These are phyloP conservation scores for Pleodorina starrii DNA, from an alignment of 139 green algal genomes.

Conservation along the genomic window DNA sequence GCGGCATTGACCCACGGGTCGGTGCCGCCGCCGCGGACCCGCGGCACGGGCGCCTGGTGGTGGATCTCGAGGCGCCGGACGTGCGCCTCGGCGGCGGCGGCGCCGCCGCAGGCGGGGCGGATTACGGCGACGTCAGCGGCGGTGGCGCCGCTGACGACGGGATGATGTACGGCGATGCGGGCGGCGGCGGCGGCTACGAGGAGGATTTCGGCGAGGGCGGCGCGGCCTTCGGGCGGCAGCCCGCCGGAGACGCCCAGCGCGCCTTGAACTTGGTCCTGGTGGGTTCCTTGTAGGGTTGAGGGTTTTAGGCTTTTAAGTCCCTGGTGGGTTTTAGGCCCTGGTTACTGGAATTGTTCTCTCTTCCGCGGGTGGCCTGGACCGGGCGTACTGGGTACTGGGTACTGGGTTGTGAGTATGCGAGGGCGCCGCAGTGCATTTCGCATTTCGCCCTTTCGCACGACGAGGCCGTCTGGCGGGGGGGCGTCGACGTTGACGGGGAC, in stretches of 20 bases:
- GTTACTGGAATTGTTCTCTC: no score
- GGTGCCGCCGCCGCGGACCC: neutral
- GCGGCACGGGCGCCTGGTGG: neutral
- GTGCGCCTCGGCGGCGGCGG: neutral
- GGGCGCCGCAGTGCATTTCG: no score
- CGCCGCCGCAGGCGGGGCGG: neutral
- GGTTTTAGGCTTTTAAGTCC: no score
- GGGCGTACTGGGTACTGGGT: no score
- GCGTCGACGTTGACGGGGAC: no score
- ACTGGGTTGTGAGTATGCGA: no score
- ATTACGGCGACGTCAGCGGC: neutral
- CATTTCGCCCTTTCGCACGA: no score
- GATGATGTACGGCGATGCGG: neutral
- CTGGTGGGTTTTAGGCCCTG: no score
- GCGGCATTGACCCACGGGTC: neutral
- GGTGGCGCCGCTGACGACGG: neutral
- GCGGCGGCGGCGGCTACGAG: neutral
- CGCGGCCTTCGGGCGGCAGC: neutral
- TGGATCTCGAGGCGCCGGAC: neutral
- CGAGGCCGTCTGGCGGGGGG: no score
- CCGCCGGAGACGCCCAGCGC: neutral
- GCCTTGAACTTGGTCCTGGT: conserved; percentile 1
- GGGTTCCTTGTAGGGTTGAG: no score
- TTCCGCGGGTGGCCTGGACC: no score
- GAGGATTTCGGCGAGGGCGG: neutral